Percentiles rank a stretch among this genome's conserved stretches.
Conservation (phyloP, 1,139 yeast species). For the Eremothecium gossypii region DNA sequence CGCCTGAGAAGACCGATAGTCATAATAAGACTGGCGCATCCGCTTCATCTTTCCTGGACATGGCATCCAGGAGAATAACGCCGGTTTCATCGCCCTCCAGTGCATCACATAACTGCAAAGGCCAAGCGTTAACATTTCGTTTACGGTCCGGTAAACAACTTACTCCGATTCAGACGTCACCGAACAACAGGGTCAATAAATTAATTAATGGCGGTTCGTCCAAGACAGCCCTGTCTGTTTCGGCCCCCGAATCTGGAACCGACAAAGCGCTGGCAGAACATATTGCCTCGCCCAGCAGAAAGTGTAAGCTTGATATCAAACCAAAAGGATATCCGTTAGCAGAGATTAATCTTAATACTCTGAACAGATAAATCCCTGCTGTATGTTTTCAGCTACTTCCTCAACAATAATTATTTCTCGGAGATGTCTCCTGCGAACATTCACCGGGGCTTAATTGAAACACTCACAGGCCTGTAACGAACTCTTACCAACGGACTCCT, state of each 20-base stretch:
- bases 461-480: no score
- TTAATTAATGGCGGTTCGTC: conserved; percentile 19
- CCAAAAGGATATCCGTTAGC: conserved; percentile 2
- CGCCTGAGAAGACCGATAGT: neutral
- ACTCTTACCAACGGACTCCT: no score
- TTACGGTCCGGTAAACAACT: conserved; percentile 24
- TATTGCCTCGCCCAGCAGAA: neutral
- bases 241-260: neutral
- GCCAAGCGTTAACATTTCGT: conserved; percentile 29
- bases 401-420: no score
- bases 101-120: conserved; percentile 14
- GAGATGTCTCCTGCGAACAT: no score
- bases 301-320: neutral
- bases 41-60: neutral
- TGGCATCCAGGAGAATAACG: conserved; percentile 3
- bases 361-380: neutral
- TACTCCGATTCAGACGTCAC: conserved; percentile 26
- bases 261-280: neutral
- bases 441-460: no score
- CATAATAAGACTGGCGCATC: neutral
- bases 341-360: conserved; percentile 7
- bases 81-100: conserved; percentile 1
- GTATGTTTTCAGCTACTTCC: no score
- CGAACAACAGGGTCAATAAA: conserved; percentile 28
- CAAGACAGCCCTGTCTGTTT: neutral